Evolutionary conservation across 345 rosid genomes (phyloP), one percentile per base, ranked within the genome.

Genomic region (Hibiscus mutabilis): DNA sequence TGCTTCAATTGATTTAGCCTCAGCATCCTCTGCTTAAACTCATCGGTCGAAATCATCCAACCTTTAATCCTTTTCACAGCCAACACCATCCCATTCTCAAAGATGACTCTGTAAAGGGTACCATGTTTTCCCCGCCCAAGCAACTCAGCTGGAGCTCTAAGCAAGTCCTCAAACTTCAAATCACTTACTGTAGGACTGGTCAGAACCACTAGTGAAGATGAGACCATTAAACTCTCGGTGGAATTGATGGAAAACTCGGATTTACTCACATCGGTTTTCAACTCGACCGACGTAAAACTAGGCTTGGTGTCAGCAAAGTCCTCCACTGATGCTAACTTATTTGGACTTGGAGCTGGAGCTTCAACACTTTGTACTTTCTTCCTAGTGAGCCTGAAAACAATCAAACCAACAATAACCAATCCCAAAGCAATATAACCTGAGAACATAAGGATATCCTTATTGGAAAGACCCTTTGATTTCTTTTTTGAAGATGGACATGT

Each of bases 51-150:
- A 24, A 84, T 81, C 19, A 27, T 75, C 93, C 93, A 85, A 60
- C 80, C 83, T 59, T 86, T 89, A 60, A 89, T 80, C 80, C 93
- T 82, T 74, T 86, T 85, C 16, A 89, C 89, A n/a, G 80, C 86
- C 35, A 86, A 69, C 2, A n/a, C 52, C 72, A 52, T 70, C 37
- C 89, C 84, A 4, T 78, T 76, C 35, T 80, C 80, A 29, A 83
- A 78, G 3, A 68, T 66, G 56, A 89, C 87, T 76, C 76, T 85
- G 56, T 85, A 89, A 5, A 89, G 83, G 72, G 83, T 86, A 42
- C 87, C 69, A 2, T 84, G 80, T 53, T 80, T 82, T 64, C 91
- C 89, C 77, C 82, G 81, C 22, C 84, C 84, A 0, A 89, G 78
- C 83, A 86, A 70, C 79, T 86, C 89, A 0, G 91, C 93, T 1